Base-by-base conservation (phyloP, 208 protist genomes). In the Leishmania braziliensis region DNA sequence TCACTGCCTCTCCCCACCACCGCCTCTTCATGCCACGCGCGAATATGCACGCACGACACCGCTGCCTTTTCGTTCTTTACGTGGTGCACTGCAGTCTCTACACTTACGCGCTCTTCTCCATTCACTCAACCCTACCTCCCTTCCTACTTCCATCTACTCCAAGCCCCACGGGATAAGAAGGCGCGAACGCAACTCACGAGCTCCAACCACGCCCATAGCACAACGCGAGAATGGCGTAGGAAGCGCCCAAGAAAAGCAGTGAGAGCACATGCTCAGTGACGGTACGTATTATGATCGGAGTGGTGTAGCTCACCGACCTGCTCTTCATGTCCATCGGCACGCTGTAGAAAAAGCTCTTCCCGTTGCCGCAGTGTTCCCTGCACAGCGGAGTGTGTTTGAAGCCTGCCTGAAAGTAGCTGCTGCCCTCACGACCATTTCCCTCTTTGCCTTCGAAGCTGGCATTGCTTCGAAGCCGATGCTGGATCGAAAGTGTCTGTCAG, bases 261-360 rank as follows among this genome's bases (percentile, higher is more conserved):
- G 69, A 81, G 71, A 75, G 72, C 43, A 46, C 83, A 6, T 29
- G 39, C 63, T 76, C 74, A 62, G 66, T 75, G 54, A 50, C 71
- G 39, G 48, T 79, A 23, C 75, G 65, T 51, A 62, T 85, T 29
- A 53, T 78, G 53, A 56, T 82, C 18, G 75, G 68, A 20, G 80
- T 87, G n/a, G n/a, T 86, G 5, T 62, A 83, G 83, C 66, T 87
- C 66, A 84, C 87, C 58, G 53, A 60, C 43, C 72, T 89, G 51
- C 84, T 87, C 79, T 85, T 85, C 53, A 83, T 82, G 86, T 79
- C 77, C 56, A 77, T 87, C 58, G 86, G 83, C 33, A 72, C 80
- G 60, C 86, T 79, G 50, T 89, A 81, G 77, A 66, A 73, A 60
- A 39, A 76, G 86, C 68, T 71, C 80, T 26, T 60, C 43, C 46